Evolutionary conservation across 202 grass and related monocot species (phyloP).

Genomic region (Sporobolus alterniflorus): DNA sequence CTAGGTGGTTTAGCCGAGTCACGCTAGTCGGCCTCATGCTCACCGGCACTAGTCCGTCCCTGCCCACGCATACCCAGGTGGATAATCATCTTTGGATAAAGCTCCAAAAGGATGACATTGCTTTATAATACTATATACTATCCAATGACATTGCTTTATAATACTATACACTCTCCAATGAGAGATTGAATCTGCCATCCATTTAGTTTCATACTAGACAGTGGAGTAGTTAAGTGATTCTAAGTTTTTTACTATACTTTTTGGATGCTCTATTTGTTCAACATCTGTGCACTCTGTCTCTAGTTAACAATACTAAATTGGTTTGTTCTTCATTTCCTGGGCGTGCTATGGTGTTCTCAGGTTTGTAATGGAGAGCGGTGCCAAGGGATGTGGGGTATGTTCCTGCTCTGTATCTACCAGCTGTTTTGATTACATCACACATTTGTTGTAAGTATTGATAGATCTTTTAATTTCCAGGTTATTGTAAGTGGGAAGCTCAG

Average conservation of each 20-base stretch:
- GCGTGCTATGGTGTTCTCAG: slow-evolving; percentile 93
- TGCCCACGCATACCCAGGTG: no score
- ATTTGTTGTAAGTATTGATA: neutral
- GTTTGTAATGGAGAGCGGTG: slow-evolving; percentile 97
- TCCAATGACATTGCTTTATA: no score
- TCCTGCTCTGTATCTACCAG: neutral
- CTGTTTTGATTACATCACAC: neutral
- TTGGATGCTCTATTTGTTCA: neutral
- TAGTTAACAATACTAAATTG: neutral
- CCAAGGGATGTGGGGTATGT: slow-evolving; percentile 80
- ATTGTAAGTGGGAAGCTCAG: slow-evolving; percentile 90
- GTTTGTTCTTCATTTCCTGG: slow-evolving; percentile 15
- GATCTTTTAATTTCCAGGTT: slow-evolving; percentile 38
- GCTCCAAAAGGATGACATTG: no score
- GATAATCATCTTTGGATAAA: no score
- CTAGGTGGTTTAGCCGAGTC: no score
- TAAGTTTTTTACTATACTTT: neutral
- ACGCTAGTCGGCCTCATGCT: no score
- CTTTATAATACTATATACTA: no score
- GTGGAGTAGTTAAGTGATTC: neutral
- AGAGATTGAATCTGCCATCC: no score
- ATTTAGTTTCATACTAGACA: no score
- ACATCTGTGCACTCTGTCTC: neutral
- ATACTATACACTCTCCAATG: no score
- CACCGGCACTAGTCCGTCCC: no score